A percentile compares a stretch with the other conserved stretches of the same genome.
Evolutionary conservation across 192 early-diverging fungal genomes (phyloP).

Genomic region (Coemansia sp.): DNA sequence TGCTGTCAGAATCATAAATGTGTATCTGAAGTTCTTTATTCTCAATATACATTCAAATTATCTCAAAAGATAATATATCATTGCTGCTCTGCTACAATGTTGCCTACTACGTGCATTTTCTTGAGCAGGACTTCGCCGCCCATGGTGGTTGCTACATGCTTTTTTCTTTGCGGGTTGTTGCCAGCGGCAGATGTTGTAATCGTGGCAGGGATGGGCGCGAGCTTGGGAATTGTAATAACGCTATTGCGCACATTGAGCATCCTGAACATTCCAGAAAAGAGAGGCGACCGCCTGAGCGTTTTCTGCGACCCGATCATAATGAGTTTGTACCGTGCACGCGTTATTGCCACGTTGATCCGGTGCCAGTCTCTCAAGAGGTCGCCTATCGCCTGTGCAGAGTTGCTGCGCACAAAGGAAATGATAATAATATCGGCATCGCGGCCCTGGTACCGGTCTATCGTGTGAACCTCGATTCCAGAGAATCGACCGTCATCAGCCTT

Average conservation of each 20-base stretch:
- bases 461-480: slow-evolving; percentile 71
- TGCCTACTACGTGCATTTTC: slow-evolving; percentile 17
- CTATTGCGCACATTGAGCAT: slow-evolving; percentile 16
- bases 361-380: slow-evolving; percentile 89
- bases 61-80: not conserved
- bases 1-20: not conserved
- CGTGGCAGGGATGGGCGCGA: slow-evolving; percentile 15
- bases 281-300: slow-evolving; percentile 63
- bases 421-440: slow-evolving; percentile 91
- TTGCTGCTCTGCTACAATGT: slow-evolving; percentile 38
- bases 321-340: slow-evolving; percentile 84
- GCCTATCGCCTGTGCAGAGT: slow-evolving; percentile 69
- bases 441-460: slow-evolving; percentile 94
- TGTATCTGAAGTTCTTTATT: not conserved
- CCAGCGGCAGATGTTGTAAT: not conserved
- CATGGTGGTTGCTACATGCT: not conserved
- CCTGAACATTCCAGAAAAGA: slow-evolving; percentile 60
- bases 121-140: slow-evolving; percentile 28
- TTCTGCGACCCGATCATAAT: slow-evolving; percentile 82
- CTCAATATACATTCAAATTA: slow-evolving; percentile 3
- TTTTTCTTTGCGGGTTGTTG: not conserved
- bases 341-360: slow-evolving; percentile 93
- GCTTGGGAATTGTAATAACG: slow-evolving; percentile 30
- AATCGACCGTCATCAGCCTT: not conserved
- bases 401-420: slow-evolving; percentile 87